phyloP scores from a whole-genome alignment of 192 early-diverging fungal species.

The Podila minutissima region DNA sequence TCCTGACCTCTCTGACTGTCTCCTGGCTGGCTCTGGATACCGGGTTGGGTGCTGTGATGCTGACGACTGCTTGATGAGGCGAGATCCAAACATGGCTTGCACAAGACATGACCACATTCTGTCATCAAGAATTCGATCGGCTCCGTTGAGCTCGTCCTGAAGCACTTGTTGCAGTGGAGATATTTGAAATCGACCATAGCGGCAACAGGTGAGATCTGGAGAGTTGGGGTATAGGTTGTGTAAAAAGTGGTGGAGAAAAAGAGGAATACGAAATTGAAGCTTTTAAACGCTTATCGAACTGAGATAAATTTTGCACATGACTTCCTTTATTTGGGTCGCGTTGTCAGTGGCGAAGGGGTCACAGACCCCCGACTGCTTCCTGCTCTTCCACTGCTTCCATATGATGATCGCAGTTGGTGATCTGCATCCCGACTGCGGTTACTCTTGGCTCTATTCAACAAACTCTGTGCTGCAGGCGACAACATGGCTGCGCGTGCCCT shows the following conservation, averaged over 20 bases:
- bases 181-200: constrained; percentile 10
- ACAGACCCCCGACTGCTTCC: constrained; percentile 4
- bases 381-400: constrained; percentile 1
- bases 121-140: constrained; percentile 11
- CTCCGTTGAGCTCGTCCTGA: constrained; percentile 11
- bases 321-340: neutral
- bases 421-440: constrained; percentile 22
- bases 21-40: neutral
- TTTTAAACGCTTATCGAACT: neutral
- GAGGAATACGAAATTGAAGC: neutral
- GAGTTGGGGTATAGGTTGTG: neutral
- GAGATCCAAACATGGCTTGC: constrained; percentile 26
- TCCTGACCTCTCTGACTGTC: neutral
- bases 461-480: constrained; percentile 49
- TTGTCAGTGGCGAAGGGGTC: constrained; percentile 27
- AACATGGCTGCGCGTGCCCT: constrained; percentile 40
- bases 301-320: neutral
- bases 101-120: constrained; percentile 35
- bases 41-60: neutral
- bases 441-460: constrained; percentile 28
- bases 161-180: constrained; percentile 45
- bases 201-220: neutral
- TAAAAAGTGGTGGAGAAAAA: neutral
- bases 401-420: constrained; percentile 48
- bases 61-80: constrained; percentile 5